A percentile compares a stretch with the other conserved stretches of the same genome.
These are phyloP conservation scores for Blastomyces silverae DNA, from an alignment of 2,329 filamentous ascomycete genomes.

Conservation along the genomic window DNA sequence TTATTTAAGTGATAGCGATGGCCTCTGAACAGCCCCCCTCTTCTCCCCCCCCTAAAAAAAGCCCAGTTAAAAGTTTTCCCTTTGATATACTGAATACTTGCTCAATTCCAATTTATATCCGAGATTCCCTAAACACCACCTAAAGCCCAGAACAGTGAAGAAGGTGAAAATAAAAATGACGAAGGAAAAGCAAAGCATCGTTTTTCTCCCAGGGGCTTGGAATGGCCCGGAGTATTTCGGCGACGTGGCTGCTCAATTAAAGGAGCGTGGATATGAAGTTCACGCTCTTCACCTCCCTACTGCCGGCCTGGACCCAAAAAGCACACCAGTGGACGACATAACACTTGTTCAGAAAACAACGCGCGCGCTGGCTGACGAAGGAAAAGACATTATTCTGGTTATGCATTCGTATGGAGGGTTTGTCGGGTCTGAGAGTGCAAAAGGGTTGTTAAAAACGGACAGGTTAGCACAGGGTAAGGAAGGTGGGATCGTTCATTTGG, in stretches of 20 bases:
- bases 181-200: constrained; percentile 29
- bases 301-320: constrained; percentile 24
- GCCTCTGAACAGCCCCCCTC: neutral
- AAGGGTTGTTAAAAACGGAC: constrained; percentile 28
- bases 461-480: constrained; percentile 26
- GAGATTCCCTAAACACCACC: neutral
- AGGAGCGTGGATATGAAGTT: constrained; percentile 29
- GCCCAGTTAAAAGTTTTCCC: neutral
- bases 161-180: neutral
- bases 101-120: neutral
- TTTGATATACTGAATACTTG: neutral
- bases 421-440: constrained; percentile 27
- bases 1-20: neutral
- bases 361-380: constrained; percentile 26
- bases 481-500: constrained; percentile 30
- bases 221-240: constrained; percentile 28
- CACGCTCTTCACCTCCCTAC: constrained; percentile 28
- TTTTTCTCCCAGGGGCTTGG: constrained; percentile 36
- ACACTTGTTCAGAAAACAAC: constrained; percentile 26
- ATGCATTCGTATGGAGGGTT: constrained; percentile 37
- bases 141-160: neutral
- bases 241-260: constrained; percentile 27
- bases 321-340: constrained; percentile 31
- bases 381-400: constrained; percentile 30
- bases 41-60: too few species aligned